A percentile compares a stretch with the other conserved stretches of the same genome.
These are phyloP conservation scores for Aureobasidium sp. DNA, from an alignment of 2,329 filamentous ascomycete genomes.

Conservation along the genomic window DNA sequence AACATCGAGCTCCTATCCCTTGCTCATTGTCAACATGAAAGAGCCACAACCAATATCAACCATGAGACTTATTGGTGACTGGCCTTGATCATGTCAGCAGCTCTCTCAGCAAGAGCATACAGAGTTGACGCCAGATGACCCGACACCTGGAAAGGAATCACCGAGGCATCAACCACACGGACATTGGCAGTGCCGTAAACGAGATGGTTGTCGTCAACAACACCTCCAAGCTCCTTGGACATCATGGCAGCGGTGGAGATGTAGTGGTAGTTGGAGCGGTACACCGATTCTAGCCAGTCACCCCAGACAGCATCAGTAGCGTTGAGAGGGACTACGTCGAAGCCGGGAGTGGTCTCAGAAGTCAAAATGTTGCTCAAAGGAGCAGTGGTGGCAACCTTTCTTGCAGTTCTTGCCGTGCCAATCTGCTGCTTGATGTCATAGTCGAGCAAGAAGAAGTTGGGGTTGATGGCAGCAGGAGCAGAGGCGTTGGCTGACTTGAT, in stretches of 20 bases:
- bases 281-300: slow-evolving; percentile 10
- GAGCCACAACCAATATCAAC: not conserved
- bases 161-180: slow-evolving; percentile 33
- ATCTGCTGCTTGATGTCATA: slow-evolving; percentile 30
- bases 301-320: slow-evolving; percentile 22
- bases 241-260: slow-evolving; percentile 31
- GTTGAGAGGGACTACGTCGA: slow-evolving; percentile 9
- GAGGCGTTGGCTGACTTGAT: slow-evolving; percentile 27
- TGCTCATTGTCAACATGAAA: not conserved
- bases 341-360: slow-evolving; percentile 15
- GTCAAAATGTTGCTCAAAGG: slow-evolving; percentile 22
- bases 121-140: slow-evolving; percentile 32
- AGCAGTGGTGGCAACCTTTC: slow-evolving; percentile 19
- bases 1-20: not conserved
- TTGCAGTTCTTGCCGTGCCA: slow-evolving; percentile 26
- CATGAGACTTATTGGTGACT: not conserved
- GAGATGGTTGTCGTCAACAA: slow-evolving; percentile 27
- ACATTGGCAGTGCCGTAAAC: slow-evolving; percentile 32
- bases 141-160: slow-evolving; percentile 28
- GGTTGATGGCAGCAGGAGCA: slow-evolving; percentile 33
- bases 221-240: slow-evolving; percentile 27
- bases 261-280: slow-evolving; percentile 29
- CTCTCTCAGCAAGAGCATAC: slow-evolving; percentile 33
- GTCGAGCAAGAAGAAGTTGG: slow-evolving; percentile 35
- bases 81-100: slow-evolving; percentile 25